Evolutionary conservation across 169 alveolate genomes (phyloP).

Genomic region (Eimeria sp.): DNA sequence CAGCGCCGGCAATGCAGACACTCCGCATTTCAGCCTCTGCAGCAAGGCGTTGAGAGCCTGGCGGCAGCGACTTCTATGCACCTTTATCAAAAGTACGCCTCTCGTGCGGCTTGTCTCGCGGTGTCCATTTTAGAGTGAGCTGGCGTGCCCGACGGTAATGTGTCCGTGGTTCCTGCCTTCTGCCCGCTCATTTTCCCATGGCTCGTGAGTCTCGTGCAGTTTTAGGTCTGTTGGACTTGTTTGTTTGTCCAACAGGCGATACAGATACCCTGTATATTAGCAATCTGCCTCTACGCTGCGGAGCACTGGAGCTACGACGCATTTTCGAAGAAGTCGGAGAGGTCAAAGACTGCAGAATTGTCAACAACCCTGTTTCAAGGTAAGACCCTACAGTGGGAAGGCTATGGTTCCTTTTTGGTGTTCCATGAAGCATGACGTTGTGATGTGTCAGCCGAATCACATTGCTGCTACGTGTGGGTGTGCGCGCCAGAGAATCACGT

Average conservation of each 20-base stretch:
- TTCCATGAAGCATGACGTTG: neutral
- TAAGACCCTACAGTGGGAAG: neutral
- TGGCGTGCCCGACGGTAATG: conserved; percentile 59
- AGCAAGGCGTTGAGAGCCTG: conserved; percentile 80
- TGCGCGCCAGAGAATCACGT: conserved; percentile 77
- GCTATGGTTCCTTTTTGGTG: neutral
- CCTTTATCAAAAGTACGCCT: conserved; percentile 79
- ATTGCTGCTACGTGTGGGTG: neutral
- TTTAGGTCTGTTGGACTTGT: neutral
- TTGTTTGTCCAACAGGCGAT: conserved; percentile 31
- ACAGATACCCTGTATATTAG: conserved; percentile 79
- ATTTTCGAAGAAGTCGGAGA: conserved; percentile 83
- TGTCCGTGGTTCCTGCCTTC: conserved; percentile 25
- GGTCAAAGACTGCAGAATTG: conserved; percentile 80
- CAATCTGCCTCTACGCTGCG: conserved; percentile 72
- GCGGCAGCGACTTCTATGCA: conserved; percentile 76
- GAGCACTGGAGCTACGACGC: conserved; percentile 71
- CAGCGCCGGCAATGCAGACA: conserved; percentile 77
- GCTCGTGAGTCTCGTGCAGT: neutral
- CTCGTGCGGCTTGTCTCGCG: conserved; percentile 68
- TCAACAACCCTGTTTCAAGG: conserved; percentile 83
- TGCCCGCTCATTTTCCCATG: neutral
- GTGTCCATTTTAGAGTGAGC: conserved; percentile 24
- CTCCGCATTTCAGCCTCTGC: conserved; percentile 74
- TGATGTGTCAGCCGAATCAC: neutral